These are phyloP conservation scores for Colletotrichum horii DNA, from an alignment of 2,329 filamentous ascomycete species.

Conservation along the genomic window DNA sequence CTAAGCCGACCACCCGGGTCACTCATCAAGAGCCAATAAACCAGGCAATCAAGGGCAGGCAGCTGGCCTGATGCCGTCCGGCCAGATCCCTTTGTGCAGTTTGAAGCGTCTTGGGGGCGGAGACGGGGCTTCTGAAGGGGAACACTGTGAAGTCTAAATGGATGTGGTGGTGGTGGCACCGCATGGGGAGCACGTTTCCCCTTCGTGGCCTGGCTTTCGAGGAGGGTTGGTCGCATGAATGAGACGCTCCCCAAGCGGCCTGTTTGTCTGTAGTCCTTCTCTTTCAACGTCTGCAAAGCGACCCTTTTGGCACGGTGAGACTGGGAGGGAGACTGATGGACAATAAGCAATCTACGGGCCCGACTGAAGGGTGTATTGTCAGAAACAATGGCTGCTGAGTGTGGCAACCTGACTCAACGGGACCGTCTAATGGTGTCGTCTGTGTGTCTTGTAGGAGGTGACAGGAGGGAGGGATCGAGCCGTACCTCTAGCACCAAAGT, in stretches of 20 bases:
- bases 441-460: not conserved
- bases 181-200: slow-evolving; percentile 1
- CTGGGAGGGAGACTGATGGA: not conserved
- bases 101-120: not conserved
- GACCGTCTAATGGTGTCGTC: not conserved
- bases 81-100: not conserved
- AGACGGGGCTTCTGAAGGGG: not conserved
- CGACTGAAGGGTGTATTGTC: not conserved
- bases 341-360: not conserved
- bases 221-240: not conserved
- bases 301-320: not conserved
- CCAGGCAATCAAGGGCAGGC: not conserved
- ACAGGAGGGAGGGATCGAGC: slow-evolving; percentile 11
- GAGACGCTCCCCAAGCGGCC: not conserved
- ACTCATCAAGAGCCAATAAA: not conserved
- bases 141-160: not conserved
- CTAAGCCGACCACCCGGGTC: not conserved
- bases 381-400: not conserved
- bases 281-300: not conserved
- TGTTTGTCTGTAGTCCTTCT: not conserved
- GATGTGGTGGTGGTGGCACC: not conserved
- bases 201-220: not conserved
- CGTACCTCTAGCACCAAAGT: not conserved
- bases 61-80: not conserved
- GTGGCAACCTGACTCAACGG: not conserved